These are phyloP conservation scores for Neofusicoccum laricinum DNA, from an alignment of 2,329 filamentous ascomycete genomes.

Conservation along the genomic window DNA sequence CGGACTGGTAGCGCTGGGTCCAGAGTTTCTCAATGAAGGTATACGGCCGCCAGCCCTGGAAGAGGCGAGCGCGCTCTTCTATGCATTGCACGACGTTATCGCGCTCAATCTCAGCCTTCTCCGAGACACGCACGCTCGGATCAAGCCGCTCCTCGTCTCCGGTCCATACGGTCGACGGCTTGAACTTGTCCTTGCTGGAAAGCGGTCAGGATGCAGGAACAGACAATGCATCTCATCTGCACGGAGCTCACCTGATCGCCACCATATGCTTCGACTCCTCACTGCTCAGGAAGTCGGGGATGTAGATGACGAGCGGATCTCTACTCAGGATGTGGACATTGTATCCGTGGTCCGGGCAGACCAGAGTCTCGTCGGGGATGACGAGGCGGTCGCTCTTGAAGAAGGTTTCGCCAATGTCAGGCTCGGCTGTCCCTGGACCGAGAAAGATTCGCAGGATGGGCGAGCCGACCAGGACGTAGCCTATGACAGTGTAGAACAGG, in stretches of 20 bases:
- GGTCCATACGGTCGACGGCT: constrained; percentile 54
- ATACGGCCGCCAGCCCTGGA: constrained; percentile 59
- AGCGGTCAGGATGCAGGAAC: constrained; percentile 14
- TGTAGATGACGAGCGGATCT: constrained; percentile 57
- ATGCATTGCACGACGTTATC: constrained; percentile 55
- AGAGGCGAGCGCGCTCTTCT: constrained; percentile 55
- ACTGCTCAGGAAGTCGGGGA: constrained; percentile 53
- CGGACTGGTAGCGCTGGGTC: constrained; percentile 57
- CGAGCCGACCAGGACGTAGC: constrained; percentile 36
- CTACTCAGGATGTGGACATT: constrained; percentile 50
- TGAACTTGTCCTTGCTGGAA: constrained; percentile 47
- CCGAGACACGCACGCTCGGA: constrained; percentile 50
- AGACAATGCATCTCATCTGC: not conserved
- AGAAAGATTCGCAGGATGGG: constrained; percentile 27
- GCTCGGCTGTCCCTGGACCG: not conserved
- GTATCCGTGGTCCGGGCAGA: constrained; percentile 39
- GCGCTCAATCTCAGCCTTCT: constrained; percentile 43
- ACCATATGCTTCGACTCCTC: constrained; percentile 52
- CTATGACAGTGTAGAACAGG: constrained; percentile 27
- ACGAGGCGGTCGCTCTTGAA: constrained; percentile 38
- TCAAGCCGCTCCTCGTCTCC: constrained; percentile 48
- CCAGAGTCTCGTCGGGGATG: constrained; percentile 37
- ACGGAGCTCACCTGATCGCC: constrained; percentile 46
- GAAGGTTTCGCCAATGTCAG: constrained; percentile 12
- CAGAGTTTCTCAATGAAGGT: constrained; percentile 61